Percentiles rank a stretch among this genome's conserved stretches.
These are phyloP conservation scores for Fusarium neocosmosporiellum DNA, from an alignment of 2,329 filamentous ascomycete genomes.

Conservation along the genomic window DNA sequence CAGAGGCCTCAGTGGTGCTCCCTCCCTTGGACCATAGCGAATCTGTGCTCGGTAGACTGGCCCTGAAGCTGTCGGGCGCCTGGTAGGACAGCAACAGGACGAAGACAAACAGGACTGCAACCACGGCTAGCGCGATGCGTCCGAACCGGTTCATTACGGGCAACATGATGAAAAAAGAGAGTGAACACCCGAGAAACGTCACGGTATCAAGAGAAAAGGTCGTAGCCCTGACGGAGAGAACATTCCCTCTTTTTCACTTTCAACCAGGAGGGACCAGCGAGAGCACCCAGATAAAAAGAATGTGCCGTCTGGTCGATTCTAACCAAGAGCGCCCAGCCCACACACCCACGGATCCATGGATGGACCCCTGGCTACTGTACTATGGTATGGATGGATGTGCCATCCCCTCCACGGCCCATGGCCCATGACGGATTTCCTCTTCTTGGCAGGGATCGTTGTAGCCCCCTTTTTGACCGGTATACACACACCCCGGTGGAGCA, in stretches of 20 bases:
- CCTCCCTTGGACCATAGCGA: constrained; percentile 34
- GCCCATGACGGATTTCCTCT: background rate
- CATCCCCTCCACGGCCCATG: background rate
- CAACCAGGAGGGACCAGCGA: background rate
- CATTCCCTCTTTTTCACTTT: background rate
- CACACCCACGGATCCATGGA: constrained; percentile 10
- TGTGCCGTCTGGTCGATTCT: constrained; percentile 19
- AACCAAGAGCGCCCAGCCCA: constrained; percentile 24
- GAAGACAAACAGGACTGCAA: constrained; percentile 36
- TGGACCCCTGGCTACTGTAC: background rate
- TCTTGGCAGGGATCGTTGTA: constrained; percentile 21
- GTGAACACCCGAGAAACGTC: constrained; percentile 25
- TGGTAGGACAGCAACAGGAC: constrained; percentile 36
- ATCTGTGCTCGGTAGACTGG: constrained; percentile 30
- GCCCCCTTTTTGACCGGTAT: constrained; percentile 7
- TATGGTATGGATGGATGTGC: background rate
- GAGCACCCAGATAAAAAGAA: constrained; percentile 24
- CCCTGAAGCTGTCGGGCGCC: constrained; percentile 29
- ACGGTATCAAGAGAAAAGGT: constrained; percentile 8
- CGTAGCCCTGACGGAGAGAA: background rate
- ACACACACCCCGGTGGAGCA: background rate
- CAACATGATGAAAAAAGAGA: constrained; percentile 34
- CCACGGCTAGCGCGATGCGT: constrained; percentile 41
- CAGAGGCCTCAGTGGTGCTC: constrained; percentile 15
- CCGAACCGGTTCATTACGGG: constrained; percentile 34